Percentiles rank a stretch among this genome's conserved stretches.
Conservation (phyloP, 768 basidiomycete genomes). For the Pisolithus orientalis region DNA sequence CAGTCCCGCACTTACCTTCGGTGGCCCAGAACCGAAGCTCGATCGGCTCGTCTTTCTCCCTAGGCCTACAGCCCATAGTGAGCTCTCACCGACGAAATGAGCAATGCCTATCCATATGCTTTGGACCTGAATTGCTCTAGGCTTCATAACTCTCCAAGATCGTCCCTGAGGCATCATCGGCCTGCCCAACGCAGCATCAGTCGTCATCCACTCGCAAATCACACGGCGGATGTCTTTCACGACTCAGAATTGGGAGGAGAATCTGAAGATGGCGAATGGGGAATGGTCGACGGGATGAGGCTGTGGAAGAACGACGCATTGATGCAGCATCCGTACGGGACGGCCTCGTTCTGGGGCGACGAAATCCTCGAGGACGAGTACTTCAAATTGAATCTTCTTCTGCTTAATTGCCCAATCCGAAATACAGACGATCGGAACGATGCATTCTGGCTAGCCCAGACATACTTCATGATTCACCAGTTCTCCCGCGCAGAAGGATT, state of each 20-base stretch:
- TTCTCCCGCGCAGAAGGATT: constrained; percentile 92
- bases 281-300: constrained; percentile 91
- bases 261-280: constrained; percentile 68
- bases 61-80: constrained; percentile 71
- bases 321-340: constrained; percentile 97
- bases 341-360: constrained; percentile 97
- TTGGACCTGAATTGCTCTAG: constrained; percentile 80
- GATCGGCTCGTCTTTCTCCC: constrained; percentile 77
- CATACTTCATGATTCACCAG: constrained; percentile 92
- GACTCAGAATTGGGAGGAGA: constrained; percentile 56
- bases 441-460: constrained; percentile 98
- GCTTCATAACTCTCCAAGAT: constrained; percentile 65
- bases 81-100: constrained; percentile 65
- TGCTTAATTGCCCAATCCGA: constrained; percentile 1
- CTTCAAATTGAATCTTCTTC: constrained; percentile 27
- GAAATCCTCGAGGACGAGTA: constrained; percentile 95
- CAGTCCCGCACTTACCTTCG: constrained; percentile 47
- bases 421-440: constrained; percentile 86
- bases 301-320: constrained; percentile 97
- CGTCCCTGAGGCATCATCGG: constrained; percentile 56
- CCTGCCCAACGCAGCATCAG: constrained; percentile 47
- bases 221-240: constrained; percentile 69
- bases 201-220: constrained; percentile 72
- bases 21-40: constrained; percentile 59
- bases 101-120: constrained; percentile 47